phyloP scores from a whole-genome alignment of 2,329 filamentous ascomycete species.

The Ampelomyces quisqualis region DNA sequence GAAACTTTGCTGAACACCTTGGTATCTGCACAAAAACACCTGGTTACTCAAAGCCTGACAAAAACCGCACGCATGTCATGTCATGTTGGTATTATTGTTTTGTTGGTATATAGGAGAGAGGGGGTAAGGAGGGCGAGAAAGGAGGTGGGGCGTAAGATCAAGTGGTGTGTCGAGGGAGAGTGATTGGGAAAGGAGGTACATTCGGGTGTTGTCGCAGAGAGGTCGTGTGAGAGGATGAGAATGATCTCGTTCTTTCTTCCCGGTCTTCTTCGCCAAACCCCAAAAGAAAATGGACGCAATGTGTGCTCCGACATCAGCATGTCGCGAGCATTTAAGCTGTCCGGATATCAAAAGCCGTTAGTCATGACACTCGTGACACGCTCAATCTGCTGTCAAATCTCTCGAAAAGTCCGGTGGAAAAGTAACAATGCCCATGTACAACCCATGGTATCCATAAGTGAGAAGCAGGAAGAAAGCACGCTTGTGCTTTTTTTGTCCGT shows the following conservation, averaged over 20 bases:
- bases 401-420: constrained; percentile 30
- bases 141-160: constrained; percentile 7
- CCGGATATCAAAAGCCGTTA: constrained; percentile 45
- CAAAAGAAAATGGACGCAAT: constrained; percentile 29
- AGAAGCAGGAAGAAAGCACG: constrained; percentile 33
- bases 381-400: constrained; percentile 41
- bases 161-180: constrained; percentile 18
- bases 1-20: too few relatives aligned
- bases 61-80: not conserved
- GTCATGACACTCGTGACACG: constrained; percentile 47
- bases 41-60: too few relatives aligned
- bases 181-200: constrained; percentile 17
- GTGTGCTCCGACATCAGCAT: constrained; percentile 23
- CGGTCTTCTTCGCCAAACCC: constrained; percentile 20
- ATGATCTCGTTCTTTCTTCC: constrained; percentile 14
- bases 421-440: constrained; percentile 31
- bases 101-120: constrained; percentile 12
- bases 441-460: constrained; percentile 39
- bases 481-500: constrained; percentile 34
- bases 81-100: constrained; percentile 11
- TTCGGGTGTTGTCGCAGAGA: constrained; percentile 8
- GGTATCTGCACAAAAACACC: too few relatives aligned
- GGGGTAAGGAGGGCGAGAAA: constrained; percentile 12
- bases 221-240: constrained; percentile 13
- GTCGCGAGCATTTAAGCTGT: constrained; percentile 39